Conservation (phyloP, 768 basidiomycete species). For the Multifurca ochricompacta region DNA sequence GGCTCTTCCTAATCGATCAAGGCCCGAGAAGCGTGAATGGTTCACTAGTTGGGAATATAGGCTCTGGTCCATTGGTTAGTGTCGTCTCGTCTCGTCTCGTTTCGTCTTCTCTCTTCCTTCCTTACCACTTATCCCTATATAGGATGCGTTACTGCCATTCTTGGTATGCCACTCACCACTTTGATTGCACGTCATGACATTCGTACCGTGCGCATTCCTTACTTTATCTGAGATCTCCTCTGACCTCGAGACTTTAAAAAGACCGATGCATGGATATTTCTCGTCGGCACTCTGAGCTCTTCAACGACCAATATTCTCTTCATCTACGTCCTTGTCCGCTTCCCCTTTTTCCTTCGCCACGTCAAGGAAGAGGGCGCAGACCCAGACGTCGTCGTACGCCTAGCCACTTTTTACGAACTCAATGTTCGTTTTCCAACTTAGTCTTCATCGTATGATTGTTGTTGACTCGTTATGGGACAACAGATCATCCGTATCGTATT, state of each 20-base stretch:
- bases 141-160: slow-evolving; percentile 57
- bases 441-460: not conserved
- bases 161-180: slow-evolving; percentile 68
- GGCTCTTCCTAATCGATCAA: slow-evolving; percentile 77
- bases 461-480: not conserved
- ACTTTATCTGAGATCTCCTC: not conserved
- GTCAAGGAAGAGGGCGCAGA: slow-evolving; percentile 70
- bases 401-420: slow-evolving; percentile 67
- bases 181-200: slow-evolving; percentile 51
- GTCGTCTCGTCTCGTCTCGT: not conserved
- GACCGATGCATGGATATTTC: slow-evolving; percentile 70
- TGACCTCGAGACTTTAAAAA: slow-evolving; percentile 25
- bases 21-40: slow-evolving; percentile 67
- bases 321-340: slow-evolving; percentile 61
- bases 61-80: slow-evolving; percentile 60
- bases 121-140: not conserved
- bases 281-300: slow-evolving; percentile 60
- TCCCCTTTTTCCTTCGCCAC: slow-evolving; percentile 60
- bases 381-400: slow-evolving; percentile 63
- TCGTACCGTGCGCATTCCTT: slow-evolving; percentile 39
- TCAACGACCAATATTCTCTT: slow-evolving; percentile 62
- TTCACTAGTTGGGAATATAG: slow-evolving; percentile 75
- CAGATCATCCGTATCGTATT: slow-evolving; percentile 68
- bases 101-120: not conserved
- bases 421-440: slow-evolving; percentile 45